phyloP scores from a whole-genome alignment of 179 eudicot species.

The Gypsophila paniculata region DNA sequence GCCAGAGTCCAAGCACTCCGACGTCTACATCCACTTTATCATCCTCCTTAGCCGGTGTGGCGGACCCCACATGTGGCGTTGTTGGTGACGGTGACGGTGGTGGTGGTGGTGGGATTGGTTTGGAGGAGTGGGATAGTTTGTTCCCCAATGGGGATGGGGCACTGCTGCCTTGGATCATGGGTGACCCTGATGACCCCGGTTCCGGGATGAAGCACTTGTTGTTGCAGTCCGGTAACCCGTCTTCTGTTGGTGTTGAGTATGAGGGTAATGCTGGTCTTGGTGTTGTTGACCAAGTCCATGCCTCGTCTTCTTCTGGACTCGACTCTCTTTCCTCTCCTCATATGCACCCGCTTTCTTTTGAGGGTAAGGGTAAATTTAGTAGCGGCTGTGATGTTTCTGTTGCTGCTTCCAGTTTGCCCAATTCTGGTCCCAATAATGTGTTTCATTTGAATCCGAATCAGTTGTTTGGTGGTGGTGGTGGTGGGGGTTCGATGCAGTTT shows the following conservation, averaged over 20 bases:
- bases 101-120: slow-evolving; percentile 26
- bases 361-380: slow-evolving; percentile 19
- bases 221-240: slow-evolving; percentile 32
- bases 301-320: neutral
- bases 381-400: neutral
- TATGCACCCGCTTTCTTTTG: slow-evolving; percentile 2
- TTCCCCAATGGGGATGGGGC: slow-evolving; percentile 41
- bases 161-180: slow-evolving; percentile 58
- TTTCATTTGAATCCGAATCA: slow-evolving; percentile 18
- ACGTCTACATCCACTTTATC: slow-evolving; percentile 31
- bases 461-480: neutral
- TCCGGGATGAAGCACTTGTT: slow-evolving; percentile 44
- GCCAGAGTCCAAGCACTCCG: slow-evolving; percentile 27
- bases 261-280: slow-evolving; percentile 57
- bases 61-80: slow-evolving; percentile 38
- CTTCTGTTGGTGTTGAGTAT: slow-evolving; percentile 26
- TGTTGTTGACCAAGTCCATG: slow-evolving; percentile 43
- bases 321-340: slow-evolving; percentile 12
- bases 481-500: slow-evolving; percentile 18
- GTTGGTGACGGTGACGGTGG: neutral
- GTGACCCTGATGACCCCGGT: slow-evolving; percentile 63
- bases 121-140: slow-evolving; percentile 74
- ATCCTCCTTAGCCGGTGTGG: slow-evolving; percentile 38
- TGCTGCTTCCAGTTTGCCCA: slow-evolving; percentile 12
- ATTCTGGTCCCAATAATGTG: neutral